Base-by-base conservation (phyloP, 108 stramenopile species). In the Cyclotella cryptica region DNA sequence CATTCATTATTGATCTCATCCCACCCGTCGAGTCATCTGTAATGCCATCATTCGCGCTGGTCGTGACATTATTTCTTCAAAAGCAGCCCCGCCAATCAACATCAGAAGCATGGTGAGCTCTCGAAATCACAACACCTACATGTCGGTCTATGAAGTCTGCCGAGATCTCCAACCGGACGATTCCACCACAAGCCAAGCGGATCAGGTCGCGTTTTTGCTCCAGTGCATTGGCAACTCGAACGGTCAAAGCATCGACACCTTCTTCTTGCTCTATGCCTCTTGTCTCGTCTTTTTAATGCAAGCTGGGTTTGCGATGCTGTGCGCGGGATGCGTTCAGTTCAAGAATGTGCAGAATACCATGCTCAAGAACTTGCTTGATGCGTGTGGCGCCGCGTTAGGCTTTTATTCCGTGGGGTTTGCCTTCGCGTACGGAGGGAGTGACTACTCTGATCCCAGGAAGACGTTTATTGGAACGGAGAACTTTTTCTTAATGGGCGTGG, bases 301-400 rank as follows among this genome's bases (percentile, higher is more conserved):
- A 69, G 84, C 84, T 19, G 94, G 94, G 45, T 87, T 87, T 43
- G 86, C 86, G 44, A 84, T 87, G 83, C 64, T 96, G 12, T 93
- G 89, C 49, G 96, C 95, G 10, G 97, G 97, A n/a, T 85, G 91
- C 40, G 92, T 96, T 17, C 87, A 92, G 5, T 40, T 82, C 0
- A 97, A 97, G 69, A 96, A 97, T 69, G 89, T 92, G 10, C 90
- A 94, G 76, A 97, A 97, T 69, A 86, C 92, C 28, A 85, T 97
- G 82, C 77, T 97, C 10, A 96, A 97, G 83, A 97, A 97, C 71
- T 44, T 97, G 24, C 55, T 96, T 39, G 96, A 97, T 80, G 91
- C 91, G 14, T 93, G 92, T 61, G 90, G 92, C 47, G 69, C 85
- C 13, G 88, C 93, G 18, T 39, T 94, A 18, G 88, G 84, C 28